These are phyloP conservation scores for Elaeagnus macrophylla DNA, from an alignment of 306 rosid species.

Conservation along the genomic window DNA sequence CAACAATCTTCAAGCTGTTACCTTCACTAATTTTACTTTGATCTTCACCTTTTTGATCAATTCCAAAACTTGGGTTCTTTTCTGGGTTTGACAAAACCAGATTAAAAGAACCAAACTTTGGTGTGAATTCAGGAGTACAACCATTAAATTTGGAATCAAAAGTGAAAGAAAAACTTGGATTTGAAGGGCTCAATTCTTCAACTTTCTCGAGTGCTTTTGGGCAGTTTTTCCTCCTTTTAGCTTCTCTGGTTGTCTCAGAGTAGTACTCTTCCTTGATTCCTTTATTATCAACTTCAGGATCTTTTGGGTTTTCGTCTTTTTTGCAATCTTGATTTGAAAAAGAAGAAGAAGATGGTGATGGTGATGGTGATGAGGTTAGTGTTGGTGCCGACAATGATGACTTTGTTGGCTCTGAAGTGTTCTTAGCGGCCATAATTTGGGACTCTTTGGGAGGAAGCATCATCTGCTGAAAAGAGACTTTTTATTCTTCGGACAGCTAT, in stretches of 20 bases:
- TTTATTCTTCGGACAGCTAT: not conserved
- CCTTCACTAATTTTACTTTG: not conserved
- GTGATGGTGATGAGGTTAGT: not conserved
- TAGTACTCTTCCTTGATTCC: conserved; percentile 2
- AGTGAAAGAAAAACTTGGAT: conserved; percentile 27
- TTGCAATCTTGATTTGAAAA: not conserved
- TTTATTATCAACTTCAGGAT: not conserved
- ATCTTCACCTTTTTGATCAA: conserved; percentile 2
- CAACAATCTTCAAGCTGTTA: not conserved
- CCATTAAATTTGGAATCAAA: conserved; percentile 32
- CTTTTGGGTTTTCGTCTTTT: not conserved
- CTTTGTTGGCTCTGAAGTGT: not conserved
- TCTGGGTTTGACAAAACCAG: not conserved
- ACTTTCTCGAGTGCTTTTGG: conserved; percentile 30
- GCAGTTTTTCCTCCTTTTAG: conserved; percentile 33
- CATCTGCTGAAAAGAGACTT: not conserved
- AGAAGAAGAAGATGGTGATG: not conserved
- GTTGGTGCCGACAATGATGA: too few species aligned
- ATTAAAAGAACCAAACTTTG: conserved; percentile 47
- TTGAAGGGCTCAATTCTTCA: conserved; percentile 18
- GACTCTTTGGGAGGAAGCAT: not conserved
- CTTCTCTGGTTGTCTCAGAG: conserved; percentile 16
- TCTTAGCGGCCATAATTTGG: conserved; percentile 6
- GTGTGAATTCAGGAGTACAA: conserved; percentile 28
- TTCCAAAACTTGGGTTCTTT: not conserved